Evolutionary conservation across 2,329 filamentous ascomycete genomes (phyloP).

Genomic region (Sclerotinia borealis): DNA sequence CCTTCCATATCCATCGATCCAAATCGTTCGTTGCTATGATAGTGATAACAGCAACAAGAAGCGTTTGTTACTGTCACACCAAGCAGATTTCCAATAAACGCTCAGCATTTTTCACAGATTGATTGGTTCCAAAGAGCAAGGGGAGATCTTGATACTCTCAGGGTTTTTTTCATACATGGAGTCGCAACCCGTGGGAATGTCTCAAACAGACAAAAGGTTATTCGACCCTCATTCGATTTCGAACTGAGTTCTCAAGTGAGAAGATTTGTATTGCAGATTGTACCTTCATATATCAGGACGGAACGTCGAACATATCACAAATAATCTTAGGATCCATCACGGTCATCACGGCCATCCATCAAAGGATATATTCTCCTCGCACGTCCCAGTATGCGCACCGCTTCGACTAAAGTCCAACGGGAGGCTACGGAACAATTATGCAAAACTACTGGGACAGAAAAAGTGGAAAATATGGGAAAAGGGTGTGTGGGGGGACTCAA

Average conservation of each 20-base stretch:
- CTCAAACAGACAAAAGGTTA: background rate
- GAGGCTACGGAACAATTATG: background rate
- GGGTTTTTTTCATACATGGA: background rate
- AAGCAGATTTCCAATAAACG: constrained; percentile 2
- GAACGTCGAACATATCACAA: background rate
- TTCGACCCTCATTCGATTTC: background rate
- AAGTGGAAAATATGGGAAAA: background rate
- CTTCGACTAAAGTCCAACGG: background rate
- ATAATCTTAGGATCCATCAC: background rate
- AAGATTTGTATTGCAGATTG: background rate
- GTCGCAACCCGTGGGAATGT: background rate
- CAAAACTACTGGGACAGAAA: background rate
- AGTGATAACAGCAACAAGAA: background rate
- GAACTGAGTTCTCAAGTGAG: background rate
- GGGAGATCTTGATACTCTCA: background rate
- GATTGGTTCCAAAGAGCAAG: background rate
- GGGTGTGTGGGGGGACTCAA: background rate
- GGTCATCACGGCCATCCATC: no score
- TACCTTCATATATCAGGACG: background rate
- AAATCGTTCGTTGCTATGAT: background rate
- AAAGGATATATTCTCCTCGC: background rate
- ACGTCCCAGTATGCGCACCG: background rate
- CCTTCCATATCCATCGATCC: background rate
- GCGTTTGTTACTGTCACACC: background rate
- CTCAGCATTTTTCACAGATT: background rate